A percentile compares a stretch with the other conserved stretches of the same genome.
phyloP scores from a whole-genome alignment of 2,329 filamentous ascomycete species.

The Emmonsia crescens region DNA sequence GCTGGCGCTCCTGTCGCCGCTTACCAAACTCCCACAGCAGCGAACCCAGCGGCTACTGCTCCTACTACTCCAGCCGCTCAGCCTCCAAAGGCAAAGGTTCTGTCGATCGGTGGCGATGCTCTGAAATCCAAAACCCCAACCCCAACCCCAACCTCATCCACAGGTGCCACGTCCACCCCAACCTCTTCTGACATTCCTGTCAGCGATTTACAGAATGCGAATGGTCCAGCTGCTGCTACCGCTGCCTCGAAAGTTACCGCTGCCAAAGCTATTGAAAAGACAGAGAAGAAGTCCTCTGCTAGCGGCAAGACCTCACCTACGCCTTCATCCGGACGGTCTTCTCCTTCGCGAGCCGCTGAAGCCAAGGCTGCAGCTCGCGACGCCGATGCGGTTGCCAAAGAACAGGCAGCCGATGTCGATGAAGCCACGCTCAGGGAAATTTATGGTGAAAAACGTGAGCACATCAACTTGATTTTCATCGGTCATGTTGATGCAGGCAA shows the following conservation, averaged over 20 bases:
- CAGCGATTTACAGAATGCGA: constrained; percentile 32
- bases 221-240: constrained; percentile 44
- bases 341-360: constrained; percentile 45
- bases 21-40: constrained; percentile 35
- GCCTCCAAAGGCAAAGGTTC: constrained; percentile 47
- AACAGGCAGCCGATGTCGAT: constrained; percentile 70
- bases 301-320: constrained; percentile 69
- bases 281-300: constrained; percentile 54
- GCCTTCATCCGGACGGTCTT: constrained; percentile 74
- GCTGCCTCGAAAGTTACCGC: constrained; percentile 73
- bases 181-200: constrained; percentile 43
- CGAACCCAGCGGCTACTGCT: constrained; percentile 36
- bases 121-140: constrained; percentile 65
- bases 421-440: constrained; percentile 84
- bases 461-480: constrained; percentile 93
- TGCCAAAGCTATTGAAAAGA: constrained; percentile 84
- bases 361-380: constrained; percentile 51
- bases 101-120: constrained; percentile 47
- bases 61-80: constrained; percentile 21
- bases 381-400: constrained; percentile 72
- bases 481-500: constrained; percentile 98
- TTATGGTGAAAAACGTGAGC: constrained; percentile 67
- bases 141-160: constrained; percentile 65
- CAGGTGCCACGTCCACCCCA: constrained; percentile 26
- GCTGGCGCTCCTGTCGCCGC: constrained; percentile 1